Conservation (phyloP, 352 stramenopile species). For the Thalassiosira ordinaria region DNA sequence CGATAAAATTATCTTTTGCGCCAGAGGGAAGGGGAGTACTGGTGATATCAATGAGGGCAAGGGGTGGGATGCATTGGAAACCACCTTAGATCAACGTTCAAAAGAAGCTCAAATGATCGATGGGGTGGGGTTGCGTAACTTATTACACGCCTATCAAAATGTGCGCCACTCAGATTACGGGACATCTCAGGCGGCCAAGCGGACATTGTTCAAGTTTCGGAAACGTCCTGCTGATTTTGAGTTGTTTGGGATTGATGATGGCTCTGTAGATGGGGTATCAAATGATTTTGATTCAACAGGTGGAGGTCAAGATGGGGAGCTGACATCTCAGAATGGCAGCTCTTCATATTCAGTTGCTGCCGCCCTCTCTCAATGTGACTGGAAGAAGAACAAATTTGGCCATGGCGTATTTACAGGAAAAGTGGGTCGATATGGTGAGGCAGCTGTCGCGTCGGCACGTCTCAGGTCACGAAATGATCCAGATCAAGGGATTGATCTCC, state of each 20-base stretch:
- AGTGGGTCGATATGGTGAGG: conserved; percentile 63
- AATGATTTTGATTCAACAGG: conserved; percentile 15
- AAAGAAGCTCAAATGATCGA: conserved; percentile 73
- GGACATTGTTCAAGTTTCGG: conserved; percentile 83
- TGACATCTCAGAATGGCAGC: background rate
- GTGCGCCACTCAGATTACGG: conserved; percentile 82
- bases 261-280: conserved; percentile 44
- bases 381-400: conserved; percentile 81
- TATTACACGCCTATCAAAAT: conserved; percentile 81
- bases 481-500: conserved; percentile 73
- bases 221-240: conserved; percentile 72
- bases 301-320: conserved; percentile 35
- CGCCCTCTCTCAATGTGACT: conserved; percentile 57
- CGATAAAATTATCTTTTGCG: conserved; percentile 86
- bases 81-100: conserved; percentile 48
- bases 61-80: conserved; percentile 62
- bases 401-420: conserved; percentile 80
- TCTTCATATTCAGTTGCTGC: conserved; percentile 13
- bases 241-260: conserved; percentile 78
- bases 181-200: conserved; percentile 75
- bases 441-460: conserved; percentile 69
- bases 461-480: conserved; percentile 74
- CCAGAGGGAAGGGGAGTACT: conserved; percentile 31
- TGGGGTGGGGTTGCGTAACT: conserved; percentile 76
- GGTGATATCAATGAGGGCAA: conserved; percentile 18